These are phyloP conservation scores for Ustilago curta DNA, from an alignment of 1,284 basidiomycete species.

Conservation along the genomic window DNA sequence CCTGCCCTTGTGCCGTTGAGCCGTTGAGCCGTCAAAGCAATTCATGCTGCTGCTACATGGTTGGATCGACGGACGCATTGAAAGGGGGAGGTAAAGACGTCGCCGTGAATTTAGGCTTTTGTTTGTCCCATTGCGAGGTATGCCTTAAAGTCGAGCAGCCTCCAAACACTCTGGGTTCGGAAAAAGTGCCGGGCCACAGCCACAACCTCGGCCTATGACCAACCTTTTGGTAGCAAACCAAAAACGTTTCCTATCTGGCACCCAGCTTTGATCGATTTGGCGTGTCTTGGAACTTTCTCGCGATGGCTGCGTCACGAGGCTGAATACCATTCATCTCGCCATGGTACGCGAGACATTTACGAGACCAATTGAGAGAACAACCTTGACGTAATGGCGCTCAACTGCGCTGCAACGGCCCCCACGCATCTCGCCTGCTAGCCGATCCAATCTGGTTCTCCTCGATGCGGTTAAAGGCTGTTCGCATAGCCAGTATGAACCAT, in stretches of 20 bases:
- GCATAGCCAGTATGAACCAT: no score
- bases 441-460: constrained; percentile 6
- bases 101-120: constrained; percentile 12
- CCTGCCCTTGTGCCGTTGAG: no score
- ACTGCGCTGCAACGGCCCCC: not conserved
- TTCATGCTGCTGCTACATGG: no score
- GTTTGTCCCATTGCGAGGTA: not conserved
- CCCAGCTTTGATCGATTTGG: not conserved
- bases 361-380: not conserved
- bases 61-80: not conserved
- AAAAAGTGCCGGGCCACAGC: not conserved
- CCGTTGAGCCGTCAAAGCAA: no score
- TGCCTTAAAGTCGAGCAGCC: not conserved
- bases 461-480: not conserved
- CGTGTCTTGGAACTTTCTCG: constrained; percentile 9
- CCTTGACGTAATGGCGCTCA: not conserved
- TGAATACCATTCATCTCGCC: not conserved
- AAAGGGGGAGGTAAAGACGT: no score
- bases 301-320: constrained; percentile 2
- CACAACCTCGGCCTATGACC: no score
- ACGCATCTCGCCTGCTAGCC: constrained; percentile 12
- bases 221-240: no score
- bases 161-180: no score
- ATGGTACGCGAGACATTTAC: constrained; percentile 6
- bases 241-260: not conserved